Evolutionary conservation across 164 flowering plant genomes (phyloP), one percentile per base, ranked within the genome.

Genomic region (Tetrastigma voinierianum): DNA sequence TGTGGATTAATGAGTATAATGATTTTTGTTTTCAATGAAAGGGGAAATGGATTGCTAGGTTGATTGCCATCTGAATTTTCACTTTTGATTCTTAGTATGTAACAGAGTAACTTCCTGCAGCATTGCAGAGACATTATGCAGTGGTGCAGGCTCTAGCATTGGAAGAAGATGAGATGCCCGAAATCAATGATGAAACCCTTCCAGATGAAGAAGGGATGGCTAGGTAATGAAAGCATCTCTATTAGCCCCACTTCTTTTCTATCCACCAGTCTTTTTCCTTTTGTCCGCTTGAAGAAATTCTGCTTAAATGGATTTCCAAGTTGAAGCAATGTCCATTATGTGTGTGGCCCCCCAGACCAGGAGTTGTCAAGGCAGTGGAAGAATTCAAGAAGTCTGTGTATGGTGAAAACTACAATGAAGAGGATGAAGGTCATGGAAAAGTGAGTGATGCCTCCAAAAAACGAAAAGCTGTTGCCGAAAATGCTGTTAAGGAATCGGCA

Each of bases 121-220:
- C 96, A 57, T 80, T 96, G 89, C 99, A 96, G 92, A 88, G 90
- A 58, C 99, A 93, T 67, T 96, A 96, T 83, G 98, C 93, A 46
- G 78, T 93, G 23, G 61, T 96, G 67, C 93, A 96, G 73, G 93
- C 97, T 51, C 71, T 96, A 45, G 99, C 99, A 58, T 75, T 96
- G 62, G 99, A 86, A 48, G 99, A 96, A 78, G 93, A 90, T 76
- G 97, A 90, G 63, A 73, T 96, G 74, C 99, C 98, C 24, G 93
- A 96, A 47, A 65, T 76, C 20, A 83, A 74, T 16, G 98, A 96
- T 70, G 97, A 93, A 82, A 96, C 99, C 46, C 62, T 84, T 57
- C 99, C 98, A n/a, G 97, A 96, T 78, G 97, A 90, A 70, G 91
- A 87, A 82, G 98, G 99, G 76, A 71, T 96, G 95, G 71, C 93